Evolutionary conservation across 495 filamentous ascomycete genomes (phyloP).

Genomic region (Talaromyces adpressus): DNA sequence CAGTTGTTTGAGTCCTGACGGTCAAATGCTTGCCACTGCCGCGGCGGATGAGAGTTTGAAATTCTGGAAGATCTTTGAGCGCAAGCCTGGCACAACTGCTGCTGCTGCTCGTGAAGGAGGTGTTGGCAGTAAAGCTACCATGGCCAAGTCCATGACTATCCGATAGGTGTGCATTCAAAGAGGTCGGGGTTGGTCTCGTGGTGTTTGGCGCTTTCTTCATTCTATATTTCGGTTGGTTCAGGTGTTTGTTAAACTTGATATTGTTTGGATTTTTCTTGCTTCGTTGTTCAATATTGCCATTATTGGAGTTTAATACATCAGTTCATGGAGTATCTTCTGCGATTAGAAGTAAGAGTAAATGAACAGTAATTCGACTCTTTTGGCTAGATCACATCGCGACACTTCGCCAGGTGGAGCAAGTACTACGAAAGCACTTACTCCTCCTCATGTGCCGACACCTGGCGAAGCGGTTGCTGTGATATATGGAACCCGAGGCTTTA

Average conservation of each 20-base stretch:
- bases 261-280: neutral
- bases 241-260: neutral
- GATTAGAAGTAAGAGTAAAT: neutral
- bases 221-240: neutral
- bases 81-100: conserved; percentile 69
- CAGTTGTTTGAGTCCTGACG: conserved; percentile 90
- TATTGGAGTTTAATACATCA: conserved; percentile 9
- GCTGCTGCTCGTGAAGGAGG: conserved; percentile 48
- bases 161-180: conserved; percentile 48
- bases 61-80: conserved; percentile 99
- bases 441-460: no score
- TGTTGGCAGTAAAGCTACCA: conserved; percentile 58
- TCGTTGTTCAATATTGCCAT: conserved; percentile 10
- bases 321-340: neutral
- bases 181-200: neutral
- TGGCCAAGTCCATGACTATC: conserved; percentile 96
- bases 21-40: conserved; percentile 93
- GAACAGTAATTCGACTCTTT: neutral
- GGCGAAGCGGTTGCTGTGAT: no score
- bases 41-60: conserved; percentile 95
- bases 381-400: no score
- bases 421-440: no score
- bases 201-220: neutral
- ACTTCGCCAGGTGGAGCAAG: no score
- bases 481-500: no score